A percentile compares a stretch with the other conserved stretches of the same genome.
phyloP scores from a whole-genome alignment of 2,329 filamentous ascomycete genomes.

The Cladorrhinum sp. region DNA sequence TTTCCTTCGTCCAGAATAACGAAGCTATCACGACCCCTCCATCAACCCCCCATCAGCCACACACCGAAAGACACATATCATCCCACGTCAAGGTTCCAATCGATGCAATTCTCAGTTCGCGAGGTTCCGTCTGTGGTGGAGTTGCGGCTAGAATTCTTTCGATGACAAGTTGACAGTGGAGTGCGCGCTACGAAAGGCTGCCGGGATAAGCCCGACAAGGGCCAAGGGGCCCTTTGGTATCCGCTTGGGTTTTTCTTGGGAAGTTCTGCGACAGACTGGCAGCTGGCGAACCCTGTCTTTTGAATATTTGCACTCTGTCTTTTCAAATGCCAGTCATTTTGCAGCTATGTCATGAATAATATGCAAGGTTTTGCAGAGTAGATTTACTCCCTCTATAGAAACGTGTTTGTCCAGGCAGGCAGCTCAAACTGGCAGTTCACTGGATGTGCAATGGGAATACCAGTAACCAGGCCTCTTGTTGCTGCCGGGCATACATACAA shows the following conservation, averaged over 20 bases:
- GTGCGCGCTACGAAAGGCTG: constrained; percentile 1
- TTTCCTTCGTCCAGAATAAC: no score
- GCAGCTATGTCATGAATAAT: neutral
- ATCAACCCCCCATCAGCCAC: neutral
- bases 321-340: neutral
- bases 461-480: neutral
- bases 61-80: neutral
- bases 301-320: neutral
- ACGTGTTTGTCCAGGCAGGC: no score
- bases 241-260: neutral
- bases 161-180: constrained; percentile 5
- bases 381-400: neutral
- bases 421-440: no score
- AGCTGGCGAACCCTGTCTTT: neutral
- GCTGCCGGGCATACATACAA: neutral
- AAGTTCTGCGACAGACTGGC: neutral
- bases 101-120: neutral
- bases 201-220: constrained; percentile 1
- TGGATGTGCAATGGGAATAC: no score
- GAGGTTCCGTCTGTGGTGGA: neutral
- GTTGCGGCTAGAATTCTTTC: constrained; percentile 2
- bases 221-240: neutral
- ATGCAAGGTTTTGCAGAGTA: neutral
- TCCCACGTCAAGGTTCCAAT: neutral
- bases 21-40: neutral